Evolutionary conservation across 2,329 filamentous ascomycete genomes (phyloP).

Genomic region (Capronia americana): DNA sequence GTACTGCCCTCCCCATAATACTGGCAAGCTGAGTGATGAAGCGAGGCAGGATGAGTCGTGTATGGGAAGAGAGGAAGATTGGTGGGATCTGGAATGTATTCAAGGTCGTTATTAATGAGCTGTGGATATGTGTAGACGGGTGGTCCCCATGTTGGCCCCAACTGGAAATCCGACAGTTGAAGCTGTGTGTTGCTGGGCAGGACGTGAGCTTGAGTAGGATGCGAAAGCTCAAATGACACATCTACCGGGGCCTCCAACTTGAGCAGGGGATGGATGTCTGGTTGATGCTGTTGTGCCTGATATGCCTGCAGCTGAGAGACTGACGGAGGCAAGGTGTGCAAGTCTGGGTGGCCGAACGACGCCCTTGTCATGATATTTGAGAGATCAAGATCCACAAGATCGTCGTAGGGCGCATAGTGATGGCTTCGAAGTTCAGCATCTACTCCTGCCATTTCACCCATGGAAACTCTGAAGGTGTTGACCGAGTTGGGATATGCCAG

Average conservation of each 20-base stretch:
- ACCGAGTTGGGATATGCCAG: not conserved
- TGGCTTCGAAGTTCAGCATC: constrained; percentile 16
- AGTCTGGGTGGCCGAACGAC: constrained; percentile 18
- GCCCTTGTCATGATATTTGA: constrained; percentile 18
- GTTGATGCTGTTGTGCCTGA: constrained; percentile 1
- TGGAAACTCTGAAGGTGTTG: not conserved
- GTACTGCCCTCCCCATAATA: constrained; percentile 24
- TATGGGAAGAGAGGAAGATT: constrained; percentile 15
- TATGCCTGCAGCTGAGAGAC: constrained; percentile 4
- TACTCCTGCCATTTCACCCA: constrained; percentile 15
- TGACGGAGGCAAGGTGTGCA: constrained; percentile 15
- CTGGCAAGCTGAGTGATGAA: constrained; percentile 21
- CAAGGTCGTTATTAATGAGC: constrained; percentile 8
- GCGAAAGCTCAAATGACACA: constrained; percentile 1
- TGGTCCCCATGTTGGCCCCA: constrained; percentile 19
- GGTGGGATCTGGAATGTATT: not conserved
- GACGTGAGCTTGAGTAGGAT: constrained; percentile 1
- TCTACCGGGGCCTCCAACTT: constrained; percentile 24
- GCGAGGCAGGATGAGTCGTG: constrained; percentile 7
- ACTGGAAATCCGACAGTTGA: constrained; percentile 28
- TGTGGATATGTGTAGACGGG: constrained; percentile 18
- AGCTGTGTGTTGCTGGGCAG: constrained; percentile 17
- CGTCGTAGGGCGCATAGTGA: constrained; percentile 16
- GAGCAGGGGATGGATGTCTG: constrained; percentile 17
- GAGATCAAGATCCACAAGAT: constrained; percentile 17